These are phyloP conservation scores for Pythium folliculosum DNA, from an alignment of 352 stramenopile species.

Conservation along the genomic window DNA sequence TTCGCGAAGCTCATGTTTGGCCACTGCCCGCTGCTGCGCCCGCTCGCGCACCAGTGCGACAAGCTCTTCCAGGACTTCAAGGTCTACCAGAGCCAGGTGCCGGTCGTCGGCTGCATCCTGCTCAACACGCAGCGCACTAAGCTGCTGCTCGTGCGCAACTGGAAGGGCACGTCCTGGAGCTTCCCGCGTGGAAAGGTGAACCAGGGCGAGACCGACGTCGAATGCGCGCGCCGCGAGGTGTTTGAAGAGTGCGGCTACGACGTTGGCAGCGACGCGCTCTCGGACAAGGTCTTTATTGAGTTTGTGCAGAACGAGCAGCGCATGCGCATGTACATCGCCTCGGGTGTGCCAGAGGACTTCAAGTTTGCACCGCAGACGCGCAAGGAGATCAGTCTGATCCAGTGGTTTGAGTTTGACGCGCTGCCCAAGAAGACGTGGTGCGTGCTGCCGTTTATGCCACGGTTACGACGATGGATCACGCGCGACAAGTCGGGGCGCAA, in stretches of 20 bases:
- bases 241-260: slow-evolving; percentile 93
- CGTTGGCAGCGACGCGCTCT: slow-evolving; percentile 69
- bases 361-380: slow-evolving; percentile 92
- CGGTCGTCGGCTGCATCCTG: slow-evolving; percentile 94
- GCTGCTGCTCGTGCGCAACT: slow-evolving; percentile 91
- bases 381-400: slow-evolving; percentile 94
- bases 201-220: slow-evolving; percentile 86
- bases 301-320: slow-evolving; percentile 88
- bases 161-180: slow-evolving; percentile 91
- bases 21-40: slow-evolving; percentile 87
- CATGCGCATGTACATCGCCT: slow-evolving; percentile 92
- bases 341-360: slow-evolving; percentile 90
- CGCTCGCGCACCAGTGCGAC: slow-evolving; percentile 86
- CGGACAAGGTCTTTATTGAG: slow-evolving; percentile 80
- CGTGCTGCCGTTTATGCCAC: slow-evolving; percentile 92
- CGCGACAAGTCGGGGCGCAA: slow-evolving; percentile 54
- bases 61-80: slow-evolving; percentile 94
- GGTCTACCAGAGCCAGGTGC: slow-evolving; percentile 93
- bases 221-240: slow-evolving; percentile 90
- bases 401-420: slow-evolving; percentile 90
- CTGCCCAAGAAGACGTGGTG: slow-evolving; percentile 94
- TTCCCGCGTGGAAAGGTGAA: slow-evolving; percentile 94
- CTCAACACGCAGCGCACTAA: slow-evolving; percentile 86
- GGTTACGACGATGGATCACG: slow-evolving; percentile 90
- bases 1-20: slow-evolving; percentile 94